phyloP scores from a whole-genome alignment of 306 rosid species.

The Glycine soja region DNA sequence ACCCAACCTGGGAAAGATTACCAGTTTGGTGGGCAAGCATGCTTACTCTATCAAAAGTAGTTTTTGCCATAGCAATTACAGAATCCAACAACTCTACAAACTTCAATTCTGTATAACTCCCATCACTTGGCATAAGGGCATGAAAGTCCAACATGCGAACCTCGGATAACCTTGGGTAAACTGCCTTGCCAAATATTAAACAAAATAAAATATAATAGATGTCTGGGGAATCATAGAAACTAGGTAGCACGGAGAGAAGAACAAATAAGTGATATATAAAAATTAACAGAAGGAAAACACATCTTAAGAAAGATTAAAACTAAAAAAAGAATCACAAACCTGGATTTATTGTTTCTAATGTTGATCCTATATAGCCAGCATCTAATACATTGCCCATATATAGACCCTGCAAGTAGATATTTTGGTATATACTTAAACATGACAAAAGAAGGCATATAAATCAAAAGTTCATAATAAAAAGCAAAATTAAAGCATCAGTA shows the following conservation, averaged over 20 bases:
- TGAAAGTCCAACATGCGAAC: constrained; percentile 99
- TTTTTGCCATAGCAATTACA: constrained; percentile 90
- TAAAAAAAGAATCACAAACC: constrained; percentile 60
- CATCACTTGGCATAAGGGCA: constrained; percentile 97
- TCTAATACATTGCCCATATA: constrained; percentile 54
- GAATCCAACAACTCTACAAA: constrained; percentile 90
- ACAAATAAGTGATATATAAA: neutral
- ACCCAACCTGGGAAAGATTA: constrained; percentile 91
- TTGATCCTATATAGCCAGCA: constrained; percentile 58
- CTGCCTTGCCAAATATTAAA: constrained; percentile 95
- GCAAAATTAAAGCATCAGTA: constrained; percentile 15
- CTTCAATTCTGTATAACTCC: constrained; percentile 71
- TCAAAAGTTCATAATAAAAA: constrained; percentile 2
- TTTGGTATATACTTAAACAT: constrained; percentile 13
- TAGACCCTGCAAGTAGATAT: constrained; percentile 61
- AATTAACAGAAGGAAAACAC: neutral
- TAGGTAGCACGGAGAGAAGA: constrained; percentile 66
- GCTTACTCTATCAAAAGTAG: constrained; percentile 92
- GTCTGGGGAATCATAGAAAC: constrained; percentile 98
- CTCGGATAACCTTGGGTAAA: constrained; percentile 97
- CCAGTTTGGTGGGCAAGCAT: constrained; percentile 95
- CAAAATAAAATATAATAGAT: constrained; percentile 96
- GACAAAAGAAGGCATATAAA: constrained; percentile 16
- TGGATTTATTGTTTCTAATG: constrained; percentile 61
- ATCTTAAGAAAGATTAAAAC: constrained; percentile 8